Conservation (phyloP, 495 filamentous ascomycete species). For the Trichoderma reesei region DNA sequence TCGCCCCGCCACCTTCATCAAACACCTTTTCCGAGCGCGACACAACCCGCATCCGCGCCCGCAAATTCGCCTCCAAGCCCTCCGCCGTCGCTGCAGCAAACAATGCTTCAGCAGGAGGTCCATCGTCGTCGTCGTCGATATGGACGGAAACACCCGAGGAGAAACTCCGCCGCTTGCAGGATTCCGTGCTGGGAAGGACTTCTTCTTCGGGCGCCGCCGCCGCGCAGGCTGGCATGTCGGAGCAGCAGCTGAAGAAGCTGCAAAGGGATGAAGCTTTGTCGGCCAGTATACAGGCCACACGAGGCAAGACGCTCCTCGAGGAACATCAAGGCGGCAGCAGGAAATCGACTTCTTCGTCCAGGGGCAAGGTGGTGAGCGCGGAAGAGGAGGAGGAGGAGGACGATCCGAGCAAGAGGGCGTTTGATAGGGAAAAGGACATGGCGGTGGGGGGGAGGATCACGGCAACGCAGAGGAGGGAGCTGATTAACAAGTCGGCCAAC, state of each 20-base stretch:
- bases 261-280: constrained; percentile 25
- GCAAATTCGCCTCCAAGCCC: constrained; percentile 71
- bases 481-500: constrained; percentile 70
- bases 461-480: constrained; percentile 62
- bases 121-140: constrained; percentile 50
- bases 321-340: constrained; percentile 37
- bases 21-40: constrained; percentile 57
- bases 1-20: constrained; percentile 58
- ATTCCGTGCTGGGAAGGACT: constrained; percentile 74
- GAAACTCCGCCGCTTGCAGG: constrained; percentile 67
- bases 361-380: constrained; percentile 12
- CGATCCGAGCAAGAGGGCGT: constrained; percentile 80
- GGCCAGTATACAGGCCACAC: constrained; percentile 35
- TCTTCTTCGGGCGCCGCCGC: constrained; percentile 13
- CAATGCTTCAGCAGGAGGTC: too few species aligned
- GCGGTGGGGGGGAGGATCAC: constrained; percentile 61
- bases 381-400: constrained; percentile 60
- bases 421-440: constrained; percentile 95
- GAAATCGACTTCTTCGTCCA: too few species aligned
- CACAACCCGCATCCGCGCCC: constrained; percentile 70
- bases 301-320: constrained; percentile 55
- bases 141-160: constrained; percentile 94
- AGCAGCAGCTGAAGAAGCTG: constrained; percentile 30
- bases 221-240: not conserved
- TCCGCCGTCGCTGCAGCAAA: too few species aligned